A percentile compares a stretch with the other conserved stretches of the same genome.
These are phyloP conservation scores for Tulasnella sp. DNA, from an alignment of 768 basidiomycete genomes.

Conservation along the genomic window DNA sequence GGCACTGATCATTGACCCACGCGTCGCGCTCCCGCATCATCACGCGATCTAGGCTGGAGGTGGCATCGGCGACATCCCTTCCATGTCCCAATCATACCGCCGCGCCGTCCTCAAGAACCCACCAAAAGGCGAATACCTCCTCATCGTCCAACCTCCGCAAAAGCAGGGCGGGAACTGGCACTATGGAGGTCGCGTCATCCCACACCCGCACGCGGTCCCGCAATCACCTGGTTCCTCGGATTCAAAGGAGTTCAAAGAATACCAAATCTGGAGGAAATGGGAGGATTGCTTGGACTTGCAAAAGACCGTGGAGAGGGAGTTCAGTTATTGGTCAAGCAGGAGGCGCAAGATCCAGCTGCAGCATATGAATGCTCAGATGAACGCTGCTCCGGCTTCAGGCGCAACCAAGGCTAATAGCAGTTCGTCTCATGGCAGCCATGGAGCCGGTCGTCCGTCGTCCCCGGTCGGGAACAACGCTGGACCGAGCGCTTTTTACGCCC, in stretches of 20 bases:
- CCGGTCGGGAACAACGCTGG: background rate
- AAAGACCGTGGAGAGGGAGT: constrained; percentile 24
- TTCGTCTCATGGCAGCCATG: background rate
- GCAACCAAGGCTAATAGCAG: background rate
- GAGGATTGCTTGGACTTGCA: constrained; percentile 27
- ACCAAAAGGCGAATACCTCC: constrained; percentile 22
- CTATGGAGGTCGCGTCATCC: constrained; percentile 20
- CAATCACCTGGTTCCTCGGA: background rate
- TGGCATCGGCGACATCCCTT: constrained; percentile 17
- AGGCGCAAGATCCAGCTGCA: constrained; percentile 12
- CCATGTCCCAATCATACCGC: constrained; percentile 25
- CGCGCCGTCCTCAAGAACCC: constrained; percentile 22
- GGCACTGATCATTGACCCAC: background rate
- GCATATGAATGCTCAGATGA: background rate
- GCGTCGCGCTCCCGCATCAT: too few relatives aligned
- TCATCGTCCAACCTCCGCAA: constrained; percentile 16
- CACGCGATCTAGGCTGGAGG: constrained; percentile 7
- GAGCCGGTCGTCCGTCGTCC: background rate
- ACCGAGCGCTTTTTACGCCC: background rate
- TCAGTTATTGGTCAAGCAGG: constrained; percentile 13
- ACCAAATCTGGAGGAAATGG: constrained; percentile 24
- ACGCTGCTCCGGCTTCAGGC: background rate
- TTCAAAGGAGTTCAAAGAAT: background rate
- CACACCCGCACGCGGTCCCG: background rate
- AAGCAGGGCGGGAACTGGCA: constrained; percentile 18